phyloP scores from a whole-genome alignment of 768 basidiomycete species.

The Collybiopsis luxurians region DNA sequence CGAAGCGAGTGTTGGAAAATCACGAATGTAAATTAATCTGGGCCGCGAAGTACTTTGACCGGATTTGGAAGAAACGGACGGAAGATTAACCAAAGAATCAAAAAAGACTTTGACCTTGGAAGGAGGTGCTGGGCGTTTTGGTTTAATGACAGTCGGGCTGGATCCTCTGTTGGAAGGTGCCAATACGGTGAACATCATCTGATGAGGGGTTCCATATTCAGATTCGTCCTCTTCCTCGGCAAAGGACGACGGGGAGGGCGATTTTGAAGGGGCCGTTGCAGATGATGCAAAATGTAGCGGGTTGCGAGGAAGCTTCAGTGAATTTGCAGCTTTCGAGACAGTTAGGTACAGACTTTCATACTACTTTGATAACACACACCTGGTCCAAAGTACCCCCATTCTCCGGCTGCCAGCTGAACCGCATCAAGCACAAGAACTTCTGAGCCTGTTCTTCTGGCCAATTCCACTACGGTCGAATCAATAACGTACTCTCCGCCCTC shows the following conservation, averaged over 20 bases:
- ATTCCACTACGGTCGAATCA: constrained; percentile 73
- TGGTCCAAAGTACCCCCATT: constrained; percentile 82
- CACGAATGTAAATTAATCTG: constrained; percentile 81
- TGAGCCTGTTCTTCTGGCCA: constrained; percentile 69
- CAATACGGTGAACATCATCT: constrained; percentile 42
- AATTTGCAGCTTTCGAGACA: constrained; percentile 54
- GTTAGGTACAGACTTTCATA: background rate
- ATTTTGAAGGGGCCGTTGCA: constrained; percentile 18
- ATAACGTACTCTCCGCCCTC: constrained; percentile 85
- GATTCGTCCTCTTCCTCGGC: constrained; percentile 42
- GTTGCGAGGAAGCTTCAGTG: constrained; percentile 66
- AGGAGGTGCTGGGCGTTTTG: constrained; percentile 44
- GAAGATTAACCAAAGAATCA: constrained; percentile 71
- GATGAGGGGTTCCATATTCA: constrained; percentile 31
- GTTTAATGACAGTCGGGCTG: constrained; percentile 36
- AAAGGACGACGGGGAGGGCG: constrained; percentile 17
- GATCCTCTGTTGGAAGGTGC: constrained; percentile 34
- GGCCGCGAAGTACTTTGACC: constrained; percentile 39
- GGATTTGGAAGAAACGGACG: constrained; percentile 27
- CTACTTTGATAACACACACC: constrained; percentile 35
- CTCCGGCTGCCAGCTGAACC: constrained; percentile 83
- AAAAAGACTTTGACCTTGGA: constrained; percentile 71
- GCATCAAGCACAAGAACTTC: constrained; percentile 86
- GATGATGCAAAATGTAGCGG: constrained; percentile 62
- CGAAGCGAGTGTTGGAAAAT: constrained; percentile 72